Percentiles rank a stretch among this genome's conserved stretches.
phyloP scores from a whole-genome alignment of 805 yeast genomes.

The Yarrowia sp. region DNA sequence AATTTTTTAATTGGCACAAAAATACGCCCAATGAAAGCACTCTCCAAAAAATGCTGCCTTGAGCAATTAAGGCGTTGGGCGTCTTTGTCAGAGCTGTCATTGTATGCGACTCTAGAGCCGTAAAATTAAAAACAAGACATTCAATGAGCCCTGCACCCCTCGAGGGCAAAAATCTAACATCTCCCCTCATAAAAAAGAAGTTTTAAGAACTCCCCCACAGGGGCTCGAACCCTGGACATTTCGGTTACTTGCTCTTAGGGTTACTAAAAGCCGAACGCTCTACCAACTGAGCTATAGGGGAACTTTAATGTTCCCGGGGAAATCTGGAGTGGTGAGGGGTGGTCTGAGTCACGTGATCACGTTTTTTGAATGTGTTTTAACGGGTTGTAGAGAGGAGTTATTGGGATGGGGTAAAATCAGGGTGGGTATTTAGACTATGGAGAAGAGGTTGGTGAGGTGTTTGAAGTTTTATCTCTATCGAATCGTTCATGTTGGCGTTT shows the following conservation, averaged over 20 bases:
- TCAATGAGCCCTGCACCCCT: no score
- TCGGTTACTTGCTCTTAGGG: slow-evolving; percentile 51
- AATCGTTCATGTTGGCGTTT: no score
- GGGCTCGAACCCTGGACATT: slow-evolving; percentile 71
- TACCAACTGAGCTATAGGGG: slow-evolving; percentile 39
- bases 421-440: neutral
- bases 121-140: no score
- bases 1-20: no score
- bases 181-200: neutral
- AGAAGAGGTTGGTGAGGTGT: no score
- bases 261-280: slow-evolving; percentile 39
- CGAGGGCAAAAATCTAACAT: no score
- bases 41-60: no score
- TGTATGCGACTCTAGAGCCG: no score
- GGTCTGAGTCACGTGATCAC: neutral
- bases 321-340: neutral
- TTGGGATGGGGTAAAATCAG: neutral
- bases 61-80: no score
- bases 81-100: no score
- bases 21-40: no score
- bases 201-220: slow-evolving; percentile 56
- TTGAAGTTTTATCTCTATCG: no score
- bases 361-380: neutral
- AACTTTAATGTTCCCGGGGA: neutral
- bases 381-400: neutral